Evolutionary conservation across 345 rosid species (phyloP).

Genomic region (Brassica incana): DNA sequence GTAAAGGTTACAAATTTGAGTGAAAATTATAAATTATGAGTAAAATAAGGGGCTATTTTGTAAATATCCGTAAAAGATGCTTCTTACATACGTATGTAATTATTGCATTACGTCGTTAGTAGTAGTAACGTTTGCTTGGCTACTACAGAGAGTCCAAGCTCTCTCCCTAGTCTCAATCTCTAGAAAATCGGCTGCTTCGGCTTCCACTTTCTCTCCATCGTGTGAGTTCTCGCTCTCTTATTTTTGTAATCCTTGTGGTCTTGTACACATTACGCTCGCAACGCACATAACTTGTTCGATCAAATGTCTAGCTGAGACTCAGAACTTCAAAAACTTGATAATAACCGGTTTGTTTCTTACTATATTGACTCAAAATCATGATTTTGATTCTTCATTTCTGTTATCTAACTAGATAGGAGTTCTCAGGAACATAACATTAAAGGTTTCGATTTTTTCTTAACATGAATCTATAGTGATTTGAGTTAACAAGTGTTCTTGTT

Average conservation of each 20-base stretch:
- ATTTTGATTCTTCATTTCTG: too few relatives aligned
- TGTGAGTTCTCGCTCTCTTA: not conserved
- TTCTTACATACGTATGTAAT: not conserved
- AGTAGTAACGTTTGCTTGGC: not conserved
- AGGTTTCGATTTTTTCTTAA: not conserved
- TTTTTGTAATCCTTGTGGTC: not conserved
- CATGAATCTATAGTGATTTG: not conserved
- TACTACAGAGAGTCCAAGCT: not conserved
- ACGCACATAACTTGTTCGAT: conserved; percentile 31
- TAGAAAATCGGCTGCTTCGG: not conserved
- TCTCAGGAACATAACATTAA: not conserved
- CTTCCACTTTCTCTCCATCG: not conserved
- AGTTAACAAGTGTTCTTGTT: not conserved
- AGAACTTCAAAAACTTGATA: not conserved
- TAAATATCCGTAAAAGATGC: not conserved
- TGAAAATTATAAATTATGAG: not conserved
- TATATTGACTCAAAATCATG: too few relatives aligned
- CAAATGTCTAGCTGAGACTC: conserved; percentile 24
- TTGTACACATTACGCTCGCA: not conserved
- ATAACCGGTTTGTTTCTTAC: too few relatives aligned
- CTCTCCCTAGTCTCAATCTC: not conserved
- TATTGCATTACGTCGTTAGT: not conserved
- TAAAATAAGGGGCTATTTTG: not conserved
- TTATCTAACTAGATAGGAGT: not conserved
- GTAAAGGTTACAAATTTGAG: not conserved